Percentiles rank a stretch among this genome's conserved stretches.
phyloP scores from a whole-genome alignment of 495 filamentous ascomycete species.

The Podospora conica region DNA sequence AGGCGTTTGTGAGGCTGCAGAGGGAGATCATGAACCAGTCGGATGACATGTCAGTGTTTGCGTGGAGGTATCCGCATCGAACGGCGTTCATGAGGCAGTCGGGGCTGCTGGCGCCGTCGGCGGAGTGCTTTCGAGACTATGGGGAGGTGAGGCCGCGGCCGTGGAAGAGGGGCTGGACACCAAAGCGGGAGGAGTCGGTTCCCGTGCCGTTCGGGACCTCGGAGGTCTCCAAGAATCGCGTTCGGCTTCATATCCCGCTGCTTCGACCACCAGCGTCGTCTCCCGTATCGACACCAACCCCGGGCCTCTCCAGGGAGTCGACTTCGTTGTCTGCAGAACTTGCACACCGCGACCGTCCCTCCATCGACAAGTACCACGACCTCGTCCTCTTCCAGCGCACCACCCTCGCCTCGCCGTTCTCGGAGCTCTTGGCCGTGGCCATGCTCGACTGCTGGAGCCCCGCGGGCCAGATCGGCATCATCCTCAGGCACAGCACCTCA shows the following conservation, averaged over 20 bases:
- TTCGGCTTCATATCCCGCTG: neutral
- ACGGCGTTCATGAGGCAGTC: neutral
- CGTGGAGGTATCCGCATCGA: neutral
- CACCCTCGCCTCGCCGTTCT: neutral
- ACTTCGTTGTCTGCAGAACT: neutral
- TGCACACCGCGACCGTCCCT: neutral
- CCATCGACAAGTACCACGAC: neutral
- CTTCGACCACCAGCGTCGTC: neutral
- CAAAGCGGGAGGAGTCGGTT: neutral
- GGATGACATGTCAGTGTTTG: neutral
- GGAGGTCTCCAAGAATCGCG: neutral
- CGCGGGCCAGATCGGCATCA: neutral
- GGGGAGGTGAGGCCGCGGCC: neutral
- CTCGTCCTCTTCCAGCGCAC: neutral
- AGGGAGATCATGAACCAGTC: neutral
- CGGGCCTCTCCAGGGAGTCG: neutral
- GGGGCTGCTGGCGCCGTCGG: neutral
- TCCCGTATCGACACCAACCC: neutral
- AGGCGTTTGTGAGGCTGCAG: conserved; percentile 2
- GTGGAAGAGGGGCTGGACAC: neutral
- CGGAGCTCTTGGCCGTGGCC: neutral
- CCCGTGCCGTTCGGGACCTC: neutral
- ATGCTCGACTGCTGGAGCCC: neutral
- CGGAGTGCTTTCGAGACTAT: neutral
- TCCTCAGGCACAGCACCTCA: neutral